A percentile compares a stretch with the other conserved stretches of the same genome.
phyloP scores from a whole-genome alignment of 1,284 basidiomycete genomes.

The Ustilago esculenta region DNA sequence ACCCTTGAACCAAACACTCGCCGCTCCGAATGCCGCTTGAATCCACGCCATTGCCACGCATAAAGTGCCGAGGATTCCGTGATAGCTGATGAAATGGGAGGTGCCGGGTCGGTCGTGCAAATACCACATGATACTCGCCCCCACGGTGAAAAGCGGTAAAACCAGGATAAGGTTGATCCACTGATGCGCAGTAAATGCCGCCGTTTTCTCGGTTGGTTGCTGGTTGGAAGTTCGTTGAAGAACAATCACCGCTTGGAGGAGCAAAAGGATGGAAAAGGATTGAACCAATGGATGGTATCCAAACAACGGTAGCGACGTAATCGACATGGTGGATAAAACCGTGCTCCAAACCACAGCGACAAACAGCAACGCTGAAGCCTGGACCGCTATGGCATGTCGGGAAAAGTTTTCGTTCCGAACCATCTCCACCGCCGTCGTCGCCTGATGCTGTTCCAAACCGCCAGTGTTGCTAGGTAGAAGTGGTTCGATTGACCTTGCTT shows the following conservation, averaged over 20 bases:
- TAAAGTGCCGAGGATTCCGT: constrained; percentile 48
- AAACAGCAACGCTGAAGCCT: constrained; percentile 37
- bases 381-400: constrained; percentile 6
- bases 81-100: constrained; percentile 52
- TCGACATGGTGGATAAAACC: constrained; percentile 32
- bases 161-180: constrained; percentile 42
- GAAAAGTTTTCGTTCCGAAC: constrained; percentile 27
- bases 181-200: constrained; percentile 44
- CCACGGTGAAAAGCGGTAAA: constrained; percentile 53
- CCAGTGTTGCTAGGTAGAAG: constrained; percentile 6
- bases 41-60: constrained; percentile 44
- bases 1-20: constrained; percentile 51
- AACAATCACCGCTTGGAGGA: constrained; percentile 51
- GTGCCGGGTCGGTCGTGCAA: constrained; percentile 47
- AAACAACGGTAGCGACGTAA: constrained; percentile 44
- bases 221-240: constrained; percentile 45
- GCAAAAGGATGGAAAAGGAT: constrained; percentile 43
- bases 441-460: neutral
- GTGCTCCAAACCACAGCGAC: constrained; percentile 48
- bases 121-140: constrained; percentile 59
- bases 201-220: constrained; percentile 22
- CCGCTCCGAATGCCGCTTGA: constrained; percentile 52
- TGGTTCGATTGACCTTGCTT: too few relatives aligned
- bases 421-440: constrained; percentile 18
- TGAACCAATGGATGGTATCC: constrained; percentile 58